Evolutionary conservation across 345 rosid species (phyloP).

Genomic region (Populus euphratica): DNA sequence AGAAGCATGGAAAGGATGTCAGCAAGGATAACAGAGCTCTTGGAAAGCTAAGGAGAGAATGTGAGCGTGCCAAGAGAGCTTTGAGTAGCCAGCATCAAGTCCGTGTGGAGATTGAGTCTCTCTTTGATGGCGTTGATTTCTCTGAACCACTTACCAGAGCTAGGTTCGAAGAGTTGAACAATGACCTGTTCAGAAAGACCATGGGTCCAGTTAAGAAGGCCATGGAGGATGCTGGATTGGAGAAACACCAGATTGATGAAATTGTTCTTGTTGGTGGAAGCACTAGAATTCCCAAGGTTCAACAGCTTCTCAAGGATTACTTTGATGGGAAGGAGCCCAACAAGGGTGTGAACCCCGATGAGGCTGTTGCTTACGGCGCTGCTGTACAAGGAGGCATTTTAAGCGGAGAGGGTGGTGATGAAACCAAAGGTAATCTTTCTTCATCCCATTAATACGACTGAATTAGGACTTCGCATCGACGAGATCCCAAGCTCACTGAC

Average conservation of each 20-base stretch:
- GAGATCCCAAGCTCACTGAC: not conserved
- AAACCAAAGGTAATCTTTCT: slow-evolving; percentile 12
- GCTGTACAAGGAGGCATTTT: slow-evolving; percentile 31
- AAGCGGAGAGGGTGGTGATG: slow-evolving; percentile 32
- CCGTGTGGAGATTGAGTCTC: slow-evolving; percentile 28
- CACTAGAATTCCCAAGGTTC: slow-evolving; percentile 32
- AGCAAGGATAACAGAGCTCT: slow-evolving; percentile 31
- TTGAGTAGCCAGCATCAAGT: slow-evolving; percentile 26
- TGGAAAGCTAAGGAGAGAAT: slow-evolving; percentile 32
- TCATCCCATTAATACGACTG: too few species aligned
- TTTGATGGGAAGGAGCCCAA: slow-evolving; percentile 29
- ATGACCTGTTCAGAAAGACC: slow-evolving; percentile 27
- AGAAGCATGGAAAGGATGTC: slow-evolving; percentile 32
- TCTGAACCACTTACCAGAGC: slow-evolving; percentile 31
- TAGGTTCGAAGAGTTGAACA: slow-evolving; percentile 28
- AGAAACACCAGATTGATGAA: slow-evolving; percentile 24
- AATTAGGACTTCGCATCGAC: too few species aligned
- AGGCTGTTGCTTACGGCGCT: slow-evolving; percentile 33
- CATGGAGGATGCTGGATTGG: slow-evolving; percentile 29
- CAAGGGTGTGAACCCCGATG: slow-evolving; percentile 35
- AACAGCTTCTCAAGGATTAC: slow-evolving; percentile 29
- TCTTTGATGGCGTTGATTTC: slow-evolving; percentile 28
- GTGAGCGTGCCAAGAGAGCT: slow-evolving; percentile 32
- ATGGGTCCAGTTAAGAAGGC: slow-evolving; percentile 34
- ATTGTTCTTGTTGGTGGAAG: slow-evolving; percentile 37